Base-by-base conservation (phyloP, 2,329 filamentous ascomycete species). In the Pseudogymnoascus sp. region DNA sequence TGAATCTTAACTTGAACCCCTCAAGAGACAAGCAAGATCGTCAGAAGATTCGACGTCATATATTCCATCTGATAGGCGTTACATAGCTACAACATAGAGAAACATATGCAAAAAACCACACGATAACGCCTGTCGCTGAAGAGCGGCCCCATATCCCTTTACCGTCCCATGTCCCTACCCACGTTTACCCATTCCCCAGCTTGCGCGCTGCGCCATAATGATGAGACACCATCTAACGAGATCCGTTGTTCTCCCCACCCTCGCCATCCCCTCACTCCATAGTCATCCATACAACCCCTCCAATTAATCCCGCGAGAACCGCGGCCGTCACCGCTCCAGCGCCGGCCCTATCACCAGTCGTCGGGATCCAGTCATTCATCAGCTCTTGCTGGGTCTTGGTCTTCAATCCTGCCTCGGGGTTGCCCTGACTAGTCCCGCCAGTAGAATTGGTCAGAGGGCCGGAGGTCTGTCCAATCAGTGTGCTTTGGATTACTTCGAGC, bases 371-470 rank as follows among this genome's bases (percentile, higher is more conserved):
- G 37, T 37, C 14, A 25, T 30, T 54, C 41, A 59, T 9, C 25
- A 32, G 35, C 58, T n/a, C 16, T 22, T 12, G 16, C 18, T 38
- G 7, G 1, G 22, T 30, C 12, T 54, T 54, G n/a, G 11, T 16
- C 14, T 16, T 41, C 14, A 9, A 60, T 2, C 65, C 65, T 7
- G 64, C 64, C 41, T 64, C 59, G 12, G 50, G 57, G 41, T 84
- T 71, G 20, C 80, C 79, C 63, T 70, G 65, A 28, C 74, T 78
- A 16, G 77, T 81, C 59, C 81, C 81, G 54, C 81, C 82, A 7
- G 75, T 79, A 5, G 64, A 64, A 61, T 78, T 76, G 18, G 77
- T 79, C 2, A 83, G 72, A 12, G 76, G 72, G 6, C 73, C 70
- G 3, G 65, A 58, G 0, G 75, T 70, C 1, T 64, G 37, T 4